A percentile compares a stretch with the other conserved stretches of the same genome.
phyloP scores from a whole-genome alignment of 2,329 filamentous ascomycete genomes.

The Dactylellina cionopaga region DNA sequence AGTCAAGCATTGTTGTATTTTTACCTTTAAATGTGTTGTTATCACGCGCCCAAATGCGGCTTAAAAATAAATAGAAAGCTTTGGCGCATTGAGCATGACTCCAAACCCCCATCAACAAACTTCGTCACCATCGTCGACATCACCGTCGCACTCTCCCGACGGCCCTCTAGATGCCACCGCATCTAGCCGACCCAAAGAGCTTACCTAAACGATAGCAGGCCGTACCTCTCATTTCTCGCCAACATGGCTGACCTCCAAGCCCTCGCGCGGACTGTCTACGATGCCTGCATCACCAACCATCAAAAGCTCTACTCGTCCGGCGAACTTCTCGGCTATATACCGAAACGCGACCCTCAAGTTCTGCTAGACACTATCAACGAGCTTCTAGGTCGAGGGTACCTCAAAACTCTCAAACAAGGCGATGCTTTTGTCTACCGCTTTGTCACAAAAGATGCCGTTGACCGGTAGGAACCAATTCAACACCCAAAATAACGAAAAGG shows the following conservation, averaged over 20 bases:
- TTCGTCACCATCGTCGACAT: not conserved
- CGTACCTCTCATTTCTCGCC: not conserved
- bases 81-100: too few species aligned
- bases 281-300: slow-evolving; percentile 30
- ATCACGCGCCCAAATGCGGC: too few species aligned
- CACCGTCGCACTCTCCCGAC: not conserved
- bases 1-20: too few species aligned
- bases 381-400: slow-evolving; percentile 52
- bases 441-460: slow-evolving; percentile 54
- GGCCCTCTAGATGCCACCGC: slow-evolving; percentile 18
- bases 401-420: slow-evolving; percentile 56
- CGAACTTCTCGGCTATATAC: slow-evolving; percentile 30
- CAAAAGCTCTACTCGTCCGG: slow-evolving; percentile 34
- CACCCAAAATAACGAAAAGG: slow-evolving; percentile 69
- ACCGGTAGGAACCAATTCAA: slow-evolving; percentile 48
- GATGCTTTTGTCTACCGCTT: slow-evolving; percentile 55
- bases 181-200: slow-evolving; percentile 9
- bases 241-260: slow-evolving; percentile 48
- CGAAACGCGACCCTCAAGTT: slow-evolving; percentile 25
- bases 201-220: slow-evolving; percentile 24
- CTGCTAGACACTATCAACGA: slow-evolving; percentile 53
- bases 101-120: not conserved
- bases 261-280: slow-evolving; percentile 34
- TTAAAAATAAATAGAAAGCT: too few species aligned
- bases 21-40: too few species aligned